Conservation (phyloP, 129 eudicot genomes). For the Calendula officinalis region DNA sequence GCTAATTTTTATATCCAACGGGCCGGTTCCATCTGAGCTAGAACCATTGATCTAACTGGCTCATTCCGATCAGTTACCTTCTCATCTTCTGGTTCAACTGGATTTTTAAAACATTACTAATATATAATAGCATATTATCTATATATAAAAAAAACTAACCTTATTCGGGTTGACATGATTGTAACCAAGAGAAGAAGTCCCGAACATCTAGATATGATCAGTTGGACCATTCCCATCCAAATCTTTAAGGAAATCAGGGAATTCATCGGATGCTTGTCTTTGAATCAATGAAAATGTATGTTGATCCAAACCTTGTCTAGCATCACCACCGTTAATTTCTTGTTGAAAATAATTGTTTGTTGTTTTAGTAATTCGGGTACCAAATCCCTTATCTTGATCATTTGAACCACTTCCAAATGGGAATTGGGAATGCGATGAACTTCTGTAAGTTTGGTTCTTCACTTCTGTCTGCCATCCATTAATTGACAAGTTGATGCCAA, state of each 20-base stretch:
- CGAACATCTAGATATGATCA: neutral
- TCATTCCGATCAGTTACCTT: no score
- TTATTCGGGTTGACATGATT: constrained; percentile 10
- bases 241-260: constrained; percentile 25
- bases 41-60: no score
- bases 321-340: neutral
- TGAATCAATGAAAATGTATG: neutral
- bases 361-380: constrained; percentile 1
- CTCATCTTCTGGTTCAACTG: no score
- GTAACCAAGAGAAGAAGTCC: neutral
- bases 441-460: constrained; percentile 6
- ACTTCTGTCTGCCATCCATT: constrained; percentile 23
- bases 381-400: constrained; percentile 8
- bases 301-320: constrained; percentile 9
- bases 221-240: constrained; percentile 24
- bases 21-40: no score
- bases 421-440: constrained; percentile 8
- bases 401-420: constrained; percentile 12
- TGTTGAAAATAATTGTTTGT: constrained; percentile 11
- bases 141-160: constrained; percentile 13
- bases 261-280: constrained; percentile 14
- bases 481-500: constrained; percentile 19
- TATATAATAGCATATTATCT: neutral
- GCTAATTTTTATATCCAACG: no score
- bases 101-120: no score